Base-by-base conservation (phyloP, 805 yeast species). In the Starmerella asiatica region DNA sequence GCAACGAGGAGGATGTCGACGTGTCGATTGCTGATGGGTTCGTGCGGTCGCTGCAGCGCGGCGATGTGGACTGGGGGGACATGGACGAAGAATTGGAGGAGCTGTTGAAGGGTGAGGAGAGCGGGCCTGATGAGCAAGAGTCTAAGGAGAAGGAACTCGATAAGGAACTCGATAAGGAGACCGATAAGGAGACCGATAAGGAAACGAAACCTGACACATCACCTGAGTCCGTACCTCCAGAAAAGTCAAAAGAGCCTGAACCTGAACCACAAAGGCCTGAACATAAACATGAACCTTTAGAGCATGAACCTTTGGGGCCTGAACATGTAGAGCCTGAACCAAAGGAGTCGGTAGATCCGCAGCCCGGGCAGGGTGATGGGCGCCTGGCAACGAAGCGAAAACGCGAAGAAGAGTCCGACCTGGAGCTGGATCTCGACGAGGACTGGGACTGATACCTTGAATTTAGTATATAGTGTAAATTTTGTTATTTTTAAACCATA, bases 71-170 rank as follows among this genome's bases (percentile, higher is more conserved):
- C 49, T 66, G 73, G 57, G 56, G 52, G 35, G 73, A 68, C 16
- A 70, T 73, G 18, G 67, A 68, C 47, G 69, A 69, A 38, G 78
- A 73, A 49, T 69, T 72, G 18, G 73, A 70, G 38, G 76, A 71
- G 44, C 68, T 72, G 45, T 56, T 61, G 46, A 54, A 48, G n/a
- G 53, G 42, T 19, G 62, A 54, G 12, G 59, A 53, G 20, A 56
- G 46, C 23, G 42, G 29, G 2, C 60, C 46, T 17, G 55, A 44
- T 3, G 40, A 39, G 29, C 40, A 29, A 9, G 52, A 38, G 9
- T 43, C 30, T 18, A 36, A 18, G 19, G 46, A 29, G n/a, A 34
- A 37, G 15, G 21, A 24, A 15, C 37, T 36, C 16, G 39, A 31
- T 17, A 30, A 32, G 18, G 38, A 32, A 12, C 16, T 4, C 30